Percentiles rank a stretch among this genome's conserved stretches.
phyloP scores from a whole-genome alignment of 2,329 filamentous ascomycete genomes.

The Sporothrix humicola region DNA sequence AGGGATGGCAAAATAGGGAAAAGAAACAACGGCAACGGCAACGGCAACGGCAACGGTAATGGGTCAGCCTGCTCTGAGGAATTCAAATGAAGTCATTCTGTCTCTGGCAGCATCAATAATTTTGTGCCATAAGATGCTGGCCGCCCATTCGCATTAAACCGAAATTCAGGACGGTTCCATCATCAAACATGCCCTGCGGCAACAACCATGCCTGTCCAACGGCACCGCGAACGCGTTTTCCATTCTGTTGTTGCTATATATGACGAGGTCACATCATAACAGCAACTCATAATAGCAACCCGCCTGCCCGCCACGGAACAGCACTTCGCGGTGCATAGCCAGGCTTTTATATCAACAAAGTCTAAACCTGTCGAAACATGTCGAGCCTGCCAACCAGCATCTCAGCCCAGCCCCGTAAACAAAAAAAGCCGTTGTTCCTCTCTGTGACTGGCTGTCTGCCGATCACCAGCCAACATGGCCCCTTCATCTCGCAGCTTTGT shows the following conservation, averaged over 20 bases:
- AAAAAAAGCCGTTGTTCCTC: slow-evolving; percentile 17
- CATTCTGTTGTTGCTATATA: slow-evolving; percentile 25
- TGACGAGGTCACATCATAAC: not conserved
- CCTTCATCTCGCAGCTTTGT: slow-evolving; percentile 14
- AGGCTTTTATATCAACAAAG: slow-evolving; percentile 26
- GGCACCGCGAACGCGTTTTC: slow-evolving; percentile 12
- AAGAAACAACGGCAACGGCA: not conserved
- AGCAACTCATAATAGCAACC: not conserved
- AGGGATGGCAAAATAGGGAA: not conserved
- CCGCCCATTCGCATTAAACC: not conserved
- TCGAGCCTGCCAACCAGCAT: not conserved
- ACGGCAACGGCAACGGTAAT: too few species aligned
- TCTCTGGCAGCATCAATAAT: not conserved
- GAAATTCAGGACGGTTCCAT: slow-evolving; percentile 16
- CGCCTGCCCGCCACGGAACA: not conserved
- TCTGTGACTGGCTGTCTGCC: slow-evolving; percentile 1
- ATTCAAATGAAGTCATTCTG: slow-evolving; percentile 16
- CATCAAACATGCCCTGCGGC: slow-evolving; percentile 18
- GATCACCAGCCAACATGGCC: slow-evolving; percentile 9
- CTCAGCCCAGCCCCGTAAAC: slow-evolving; percentile 25
- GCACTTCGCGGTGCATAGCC: slow-evolving; percentile 10
- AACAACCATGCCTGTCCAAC: slow-evolving; percentile 4
- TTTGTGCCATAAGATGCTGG: not conserved
- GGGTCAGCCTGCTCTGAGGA: not conserved
- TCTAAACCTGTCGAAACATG: not conserved